These are phyloP conservation scores for Fusarium bactridioides DNA, from an alignment of 2,329 filamentous ascomycete species.

Conservation along the genomic window DNA sequence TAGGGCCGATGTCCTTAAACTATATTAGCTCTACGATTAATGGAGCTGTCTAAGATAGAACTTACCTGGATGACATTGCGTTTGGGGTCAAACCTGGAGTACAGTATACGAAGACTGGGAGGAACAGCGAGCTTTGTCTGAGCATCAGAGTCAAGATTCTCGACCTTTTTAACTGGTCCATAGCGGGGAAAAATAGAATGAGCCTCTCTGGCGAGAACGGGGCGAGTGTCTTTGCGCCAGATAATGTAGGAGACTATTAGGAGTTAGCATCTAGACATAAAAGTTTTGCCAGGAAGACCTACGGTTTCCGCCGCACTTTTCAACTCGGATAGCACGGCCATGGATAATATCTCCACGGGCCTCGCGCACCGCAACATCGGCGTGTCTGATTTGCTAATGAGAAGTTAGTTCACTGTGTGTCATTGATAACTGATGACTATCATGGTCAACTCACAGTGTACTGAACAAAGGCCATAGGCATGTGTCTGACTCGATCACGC, in stretches of 20 bases:
- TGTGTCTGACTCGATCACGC: conserved; percentile 58
- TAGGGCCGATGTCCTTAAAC: background rate
- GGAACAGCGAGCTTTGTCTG: conserved; percentile 47
- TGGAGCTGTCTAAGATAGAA: background rate
- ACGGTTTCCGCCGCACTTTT: conserved; percentile 68
- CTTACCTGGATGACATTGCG: conserved; percentile 60
- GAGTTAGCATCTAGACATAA: conserved; percentile 34
- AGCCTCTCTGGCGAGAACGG: conserved; percentile 55
- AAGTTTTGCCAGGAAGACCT: conserved; percentile 40
- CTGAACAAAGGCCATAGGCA: conserved; percentile 72
- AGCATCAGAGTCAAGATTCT: conserved; percentile 46
- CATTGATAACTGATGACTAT: background rate
- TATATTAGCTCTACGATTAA: background rate
- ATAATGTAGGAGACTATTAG: conserved; percentile 58
- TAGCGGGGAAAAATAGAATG: conserved; percentile 51
- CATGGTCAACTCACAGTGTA: conserved; percentile 59
- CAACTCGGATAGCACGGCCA: conserved; percentile 66
- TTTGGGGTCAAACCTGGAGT: conserved; percentile 58
- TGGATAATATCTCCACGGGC: conserved; percentile 60
- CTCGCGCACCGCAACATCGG: conserved; percentile 55
- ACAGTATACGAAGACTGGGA: conserved; percentile 57
- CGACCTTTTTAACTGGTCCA: conserved; percentile 54
- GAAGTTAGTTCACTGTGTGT: conserved; percentile 34
- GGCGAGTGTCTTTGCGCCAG: conserved; percentile 46
- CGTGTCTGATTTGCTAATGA: conserved; percentile 56